Base-by-base conservation (phyloP, 441 rosid species). In the Pelargonium australe region DNA sequence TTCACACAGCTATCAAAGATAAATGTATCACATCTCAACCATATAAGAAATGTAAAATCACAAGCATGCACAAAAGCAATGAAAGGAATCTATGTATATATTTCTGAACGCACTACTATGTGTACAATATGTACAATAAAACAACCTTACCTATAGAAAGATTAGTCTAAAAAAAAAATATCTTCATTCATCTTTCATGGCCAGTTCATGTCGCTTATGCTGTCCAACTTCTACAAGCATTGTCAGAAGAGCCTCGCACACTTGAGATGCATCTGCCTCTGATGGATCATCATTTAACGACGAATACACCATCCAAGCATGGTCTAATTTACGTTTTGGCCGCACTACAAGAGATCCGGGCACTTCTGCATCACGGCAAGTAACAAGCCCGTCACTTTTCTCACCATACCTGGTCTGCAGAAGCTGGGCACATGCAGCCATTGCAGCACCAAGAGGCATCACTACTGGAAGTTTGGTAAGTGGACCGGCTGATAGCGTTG, bases 221-320 rank as follows among this genome's bases (percentile, higher is more conserved):
- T 79, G 85, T 70, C 85, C 95, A 68, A 80, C 90, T 79, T 88
- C 97, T 69, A 90, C 86, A 64, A 92, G 91, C 76, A 90, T 78
- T 1, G 96, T 84, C 82, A 90, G 79, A 60, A 92, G 86, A 63
- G 99, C 95, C 75, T 95, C 97, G 57, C 97, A 90, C 65, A 95
- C 96, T 81, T 86, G 94, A 66, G 96, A 84, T 69, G 99, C 93
- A 70, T 85, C 90, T 49, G 90, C 84, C 72, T 90, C 95, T 0
- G 84, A 69, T 62, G 90, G 78, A 75, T 79, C 85, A n/a, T 92
- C 94, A 37, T 82, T 95, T 73, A 92, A 71, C 5, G 97, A 80
- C 10, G 96, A 95, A 75, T 91, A 95, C 31, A 92, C 97, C 98
- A 95, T 92, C 99, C 98, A 95, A n/a, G 92, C 96, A 79, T 90